Evolutionary conservation across 805 yeast species (phyloP).

Genomic region (Metschnikowia kofuensis): DNA sequence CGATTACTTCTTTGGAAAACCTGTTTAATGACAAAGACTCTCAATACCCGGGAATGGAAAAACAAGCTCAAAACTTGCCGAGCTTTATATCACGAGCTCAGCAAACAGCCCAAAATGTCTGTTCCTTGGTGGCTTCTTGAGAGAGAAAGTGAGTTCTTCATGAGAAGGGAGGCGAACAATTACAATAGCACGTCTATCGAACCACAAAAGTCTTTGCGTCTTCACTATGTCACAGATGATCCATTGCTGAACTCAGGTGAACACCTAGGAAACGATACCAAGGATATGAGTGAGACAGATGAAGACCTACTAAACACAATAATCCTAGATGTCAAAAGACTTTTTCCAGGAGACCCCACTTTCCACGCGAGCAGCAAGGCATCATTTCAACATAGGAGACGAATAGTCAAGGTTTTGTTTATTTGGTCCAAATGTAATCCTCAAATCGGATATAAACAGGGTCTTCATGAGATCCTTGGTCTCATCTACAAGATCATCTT

Average conservation of each 20-base stretch:
- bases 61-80: slow-evolving; percentile 27
- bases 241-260: slow-evolving; percentile 16
- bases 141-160: slow-evolving; percentile 28
- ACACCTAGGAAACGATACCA: slow-evolving; percentile 1
- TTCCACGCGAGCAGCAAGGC: slow-evolving; percentile 16
- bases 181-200: not conserved
- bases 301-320: slow-evolving; percentile 41
- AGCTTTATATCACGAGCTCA: slow-evolving; percentile 34
- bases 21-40: slow-evolving; percentile 34
- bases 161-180: not conserved
- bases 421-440: slow-evolving; percentile 50
- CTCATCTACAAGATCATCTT: slow-evolving; percentile 41
- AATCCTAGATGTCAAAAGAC: slow-evolving; percentile 49
- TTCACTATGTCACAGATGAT: slow-evolving; percentile 17
- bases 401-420: slow-evolving; percentile 43
- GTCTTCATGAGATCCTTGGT: slow-evolving; percentile 54
- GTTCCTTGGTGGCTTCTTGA: slow-evolving; percentile 39
- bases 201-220: slow-evolving; percentile 16
- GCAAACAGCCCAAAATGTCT: slow-evolving; percentile 26
- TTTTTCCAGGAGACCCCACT: slow-evolving; percentile 48
- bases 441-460: slow-evolving; percentile 42
- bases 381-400: slow-evolving; percentile 22
- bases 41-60: slow-evolving; percentile 35
- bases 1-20: slow-evolving; percentile 39
- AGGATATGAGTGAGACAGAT: slow-evolving; percentile 24